Evolutionary conservation across 345 rosid species (phyloP).

Genomic region (Arabis hirsuta): DNA sequence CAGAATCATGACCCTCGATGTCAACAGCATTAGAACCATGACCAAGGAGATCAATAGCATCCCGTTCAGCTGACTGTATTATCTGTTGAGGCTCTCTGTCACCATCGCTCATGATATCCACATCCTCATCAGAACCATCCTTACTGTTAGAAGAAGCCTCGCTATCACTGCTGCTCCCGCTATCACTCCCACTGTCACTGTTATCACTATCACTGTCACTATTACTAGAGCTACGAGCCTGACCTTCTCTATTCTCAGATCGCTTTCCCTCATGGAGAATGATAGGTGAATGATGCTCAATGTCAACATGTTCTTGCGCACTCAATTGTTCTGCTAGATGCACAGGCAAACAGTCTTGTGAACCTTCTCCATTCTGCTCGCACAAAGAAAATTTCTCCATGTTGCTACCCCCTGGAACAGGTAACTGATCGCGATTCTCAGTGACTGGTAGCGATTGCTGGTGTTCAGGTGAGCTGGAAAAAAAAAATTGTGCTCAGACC

Average conservation of each 20-base stretch:
- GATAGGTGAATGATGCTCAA: constrained; percentile 63
- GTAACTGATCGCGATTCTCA: constrained; percentile 51
- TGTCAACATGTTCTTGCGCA: constrained; percentile 51
- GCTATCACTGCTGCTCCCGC: constrained; percentile 94
- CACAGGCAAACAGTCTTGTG: constrained; percentile 45
- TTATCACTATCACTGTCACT: constrained; percentile 80
- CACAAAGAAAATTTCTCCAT: constrained; percentile 49
- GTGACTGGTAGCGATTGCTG: constrained; percentile 49
- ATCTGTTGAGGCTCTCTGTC: constrained; percentile 62
- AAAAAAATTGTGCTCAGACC: constrained; percentile 19
- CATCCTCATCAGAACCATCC: constrained; percentile 92
- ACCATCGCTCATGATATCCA: constrained; percentile 92
- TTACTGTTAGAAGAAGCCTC: constrained; percentile 87
- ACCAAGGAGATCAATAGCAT: constrained; percentile 34
- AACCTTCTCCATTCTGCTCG: constrained; percentile 48
- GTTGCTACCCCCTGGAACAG: constrained; percentile 51
- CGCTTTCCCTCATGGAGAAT: constrained; percentile 63
- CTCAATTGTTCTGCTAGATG: constrained; percentile 47
- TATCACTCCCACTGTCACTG: constrained; percentile 75
- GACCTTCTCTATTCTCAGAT: constrained; percentile 69
- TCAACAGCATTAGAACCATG: constrained; percentile 53
- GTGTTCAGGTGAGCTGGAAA: constrained; percentile 77
- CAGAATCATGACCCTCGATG: constrained; percentile 51
- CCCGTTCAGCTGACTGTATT: constrained; percentile 50
- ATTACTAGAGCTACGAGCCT: constrained; percentile 76